Evolutionary conservation across 345 rosid species (phyloP), one percentile per base, ranked within the genome.

Genomic region (Salix arbutifolia): DNA sequence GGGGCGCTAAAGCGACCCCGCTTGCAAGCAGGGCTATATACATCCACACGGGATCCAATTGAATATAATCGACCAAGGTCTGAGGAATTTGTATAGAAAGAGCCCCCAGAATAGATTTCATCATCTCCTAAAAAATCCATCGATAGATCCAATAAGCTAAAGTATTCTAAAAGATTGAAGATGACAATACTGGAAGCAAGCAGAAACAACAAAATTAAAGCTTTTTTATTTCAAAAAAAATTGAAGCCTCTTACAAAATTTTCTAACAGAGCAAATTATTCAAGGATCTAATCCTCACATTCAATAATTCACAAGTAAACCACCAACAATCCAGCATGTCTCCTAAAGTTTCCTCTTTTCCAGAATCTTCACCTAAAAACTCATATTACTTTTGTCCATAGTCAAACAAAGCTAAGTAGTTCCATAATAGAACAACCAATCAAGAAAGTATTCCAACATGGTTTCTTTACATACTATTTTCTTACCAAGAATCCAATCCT

Each of bases 1-100:
- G 88, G 82, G 73, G 86, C 74, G 74, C 82, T 81, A 61, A 84
- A 30, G 65, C 97, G 90, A 66, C 91, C 91, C 80, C 97, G 82
- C 85, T 91, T 91, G 80, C 76, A 81, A 62, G 91, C 84, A 76
- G 91, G 89, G 77, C 79, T 81, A 80, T 82, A 88, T 1, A 77
- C 60, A 83, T 86, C 92, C 76, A 81, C 81, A 60, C 79, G 58
- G 73, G 89, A 71, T 73, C 85, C 85, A 74, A 84, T 73, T 3
- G 90, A 86, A 70, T 76, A 84, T 52, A 83, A 79, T 42, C 83
- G 79, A 70, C 78, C 88, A 80, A 82, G 76, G 69, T 85, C 89
- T 73, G 79, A 64, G 31, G 84, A 77, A 77, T 79, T 86, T 71
- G 86, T 38, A 38, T 76, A 78, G 72, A 86, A 78, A 13, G 89